Base-by-base conservation (phyloP, 73 alveolate genomes). In the Tetrahymena thermophila region DNA sequence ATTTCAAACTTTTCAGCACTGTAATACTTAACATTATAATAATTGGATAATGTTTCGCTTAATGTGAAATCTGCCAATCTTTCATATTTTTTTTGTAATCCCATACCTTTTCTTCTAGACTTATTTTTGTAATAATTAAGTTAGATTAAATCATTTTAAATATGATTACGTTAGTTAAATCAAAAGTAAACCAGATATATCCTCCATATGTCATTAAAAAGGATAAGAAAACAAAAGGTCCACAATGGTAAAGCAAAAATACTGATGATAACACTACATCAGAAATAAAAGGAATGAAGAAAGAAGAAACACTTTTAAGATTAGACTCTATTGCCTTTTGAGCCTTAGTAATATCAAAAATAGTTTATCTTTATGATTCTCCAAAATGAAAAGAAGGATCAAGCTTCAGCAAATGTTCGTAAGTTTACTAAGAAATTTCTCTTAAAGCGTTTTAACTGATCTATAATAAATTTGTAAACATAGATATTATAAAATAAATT, bases 1-100 rank as follows among this genome's bases (percentile, higher is more conserved):
- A 93, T 35, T 89, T 98, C 99, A 37, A 96, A 95, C 43, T 97
- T 93, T 89, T 98, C 99, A 89, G 98, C 97, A 84, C 96, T 96
- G 93, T 97, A 97, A 94, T 96, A 97, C 85, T 98, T 98, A 19
- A 98, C 99, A 13, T 98, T 98, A 85, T 97, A 98, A 94, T 94
- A 98, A 85, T 98, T 98, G 93, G 96, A 84, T 34, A 98, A 95
- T 40, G 98, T 96, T 93, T 98, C 98, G 37, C 96, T 97, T 44
- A 97, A 93, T 40, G 98, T 96, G 94, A 98, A 97, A 93, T 98
- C 99, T 7, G 97, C 96, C 84, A 85, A 43, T 85, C 97, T 98
- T 84, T 97, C 98, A 71, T 96, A 89, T 83, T 95, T 96, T 95
- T 96, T 98, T 93, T 94, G 94, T 40, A 96, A 93, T 58, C 98